These are phyloP conservation scores for Trichosanthes truncata DNA, from an alignment of 306 rosid species.

Conservation along the genomic window DNA sequence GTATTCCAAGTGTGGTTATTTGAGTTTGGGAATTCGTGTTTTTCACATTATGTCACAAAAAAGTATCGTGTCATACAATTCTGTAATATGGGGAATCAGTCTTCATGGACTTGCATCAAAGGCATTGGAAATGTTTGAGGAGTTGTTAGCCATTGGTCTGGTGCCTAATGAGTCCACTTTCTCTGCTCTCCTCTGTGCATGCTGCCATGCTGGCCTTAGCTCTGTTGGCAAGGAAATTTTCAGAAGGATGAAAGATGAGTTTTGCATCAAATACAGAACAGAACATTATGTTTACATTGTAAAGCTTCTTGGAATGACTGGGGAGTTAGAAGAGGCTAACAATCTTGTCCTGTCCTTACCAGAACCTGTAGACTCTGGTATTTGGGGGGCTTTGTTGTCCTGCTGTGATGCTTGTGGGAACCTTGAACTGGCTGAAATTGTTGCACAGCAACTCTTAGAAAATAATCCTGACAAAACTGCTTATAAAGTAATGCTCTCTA, in stretches of 20 bases:
- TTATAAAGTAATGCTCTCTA: slow-evolving; percentile 69
- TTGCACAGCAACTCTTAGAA: slow-evolving; percentile 42
- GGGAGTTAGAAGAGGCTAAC: slow-evolving; percentile 72
- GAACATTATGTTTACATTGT: slow-evolving; percentile 85
- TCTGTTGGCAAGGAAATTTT: slow-evolving; percentile 55
- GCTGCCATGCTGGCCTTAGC: slow-evolving; percentile 77
- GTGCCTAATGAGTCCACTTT: slow-evolving; percentile 72
- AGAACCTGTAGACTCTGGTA: slow-evolving; percentile 67
- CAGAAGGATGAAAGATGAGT: slow-evolving; percentile 51
- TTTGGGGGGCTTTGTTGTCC: slow-evolving; percentile 75
- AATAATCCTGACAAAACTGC: slow-evolving; percentile 34
- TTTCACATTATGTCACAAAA: slow-evolving; percentile 43
- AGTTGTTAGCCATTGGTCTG: slow-evolving; percentile 35
- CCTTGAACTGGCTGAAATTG: slow-evolving; percentile 57
- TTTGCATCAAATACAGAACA: slow-evolving; percentile 37
- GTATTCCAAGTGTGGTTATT: slow-evolving; percentile 73
- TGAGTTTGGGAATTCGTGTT: slow-evolving; percentile 45
- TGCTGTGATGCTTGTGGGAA: slow-evolving; percentile 68
- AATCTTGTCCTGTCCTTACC: slow-evolving; percentile 44
- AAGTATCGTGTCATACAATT: slow-evolving; percentile 60
- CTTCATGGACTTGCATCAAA: slow-evolving; percentile 63
- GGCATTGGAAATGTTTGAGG: slow-evolving; percentile 49
- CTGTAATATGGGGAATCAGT: slow-evolving; percentile 63
- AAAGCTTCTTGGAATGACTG: slow-evolving; percentile 77
- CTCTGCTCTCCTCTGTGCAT: slow-evolving; percentile 74